phyloP scores from a whole-genome alignment of 2,329 filamentous ascomycete species.

The Ramularia endophylla region DNA sequence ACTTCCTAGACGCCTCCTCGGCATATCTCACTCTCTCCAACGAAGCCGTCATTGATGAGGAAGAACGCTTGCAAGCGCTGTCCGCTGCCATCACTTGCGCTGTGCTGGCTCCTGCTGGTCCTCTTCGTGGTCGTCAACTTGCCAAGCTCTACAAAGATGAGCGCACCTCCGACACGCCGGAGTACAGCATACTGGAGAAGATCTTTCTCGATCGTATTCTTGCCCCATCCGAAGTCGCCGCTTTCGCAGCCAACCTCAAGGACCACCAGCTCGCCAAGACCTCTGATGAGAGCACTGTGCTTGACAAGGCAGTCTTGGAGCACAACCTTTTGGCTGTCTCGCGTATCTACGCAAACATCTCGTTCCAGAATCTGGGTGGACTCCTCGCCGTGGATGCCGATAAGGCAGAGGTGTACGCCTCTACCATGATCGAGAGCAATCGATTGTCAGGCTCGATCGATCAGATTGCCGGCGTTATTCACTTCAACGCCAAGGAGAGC shows the following conservation, averaged over 20 bases:
- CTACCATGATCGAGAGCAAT: conserved; percentile 93
- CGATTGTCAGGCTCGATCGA: conserved; percentile 84
- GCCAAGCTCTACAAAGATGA: conserved; percentile 92
- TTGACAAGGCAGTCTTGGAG: conserved; percentile 89
- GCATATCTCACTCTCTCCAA: conserved; percentile 86
- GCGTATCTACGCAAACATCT: conserved; percentile 46
- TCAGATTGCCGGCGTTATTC: conserved; percentile 83
- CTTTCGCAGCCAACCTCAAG: conserved; percentile 73
- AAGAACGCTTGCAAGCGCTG: conserved; percentile 78
- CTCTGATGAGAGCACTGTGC: conserved; percentile 83
- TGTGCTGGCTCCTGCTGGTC: conserved; percentile 85
- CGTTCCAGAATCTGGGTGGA: conserved; percentile 62
- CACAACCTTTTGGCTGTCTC: conserved; percentile 90
- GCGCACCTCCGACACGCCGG: conserved; percentile 64
- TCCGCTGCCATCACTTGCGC: conserved; percentile 86
- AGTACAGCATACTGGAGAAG: conserved; percentile 89
- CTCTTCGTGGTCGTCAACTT: conserved; percentile 71
- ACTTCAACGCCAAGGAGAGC: conserved; percentile 73
- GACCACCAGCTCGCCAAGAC: conserved; percentile 89
- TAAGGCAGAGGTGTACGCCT: conserved; percentile 84
- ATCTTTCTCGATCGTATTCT: conserved; percentile 92
- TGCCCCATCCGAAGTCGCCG: conserved; percentile 71
- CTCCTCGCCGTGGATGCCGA: conserved; percentile 73
- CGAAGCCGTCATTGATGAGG: conserved; percentile 70
- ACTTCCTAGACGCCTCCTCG: conserved; percentile 80